Base-by-base conservation (phyloP, 108 stramenopile genomes). In the Stephanodiscus triporus region DNA sequence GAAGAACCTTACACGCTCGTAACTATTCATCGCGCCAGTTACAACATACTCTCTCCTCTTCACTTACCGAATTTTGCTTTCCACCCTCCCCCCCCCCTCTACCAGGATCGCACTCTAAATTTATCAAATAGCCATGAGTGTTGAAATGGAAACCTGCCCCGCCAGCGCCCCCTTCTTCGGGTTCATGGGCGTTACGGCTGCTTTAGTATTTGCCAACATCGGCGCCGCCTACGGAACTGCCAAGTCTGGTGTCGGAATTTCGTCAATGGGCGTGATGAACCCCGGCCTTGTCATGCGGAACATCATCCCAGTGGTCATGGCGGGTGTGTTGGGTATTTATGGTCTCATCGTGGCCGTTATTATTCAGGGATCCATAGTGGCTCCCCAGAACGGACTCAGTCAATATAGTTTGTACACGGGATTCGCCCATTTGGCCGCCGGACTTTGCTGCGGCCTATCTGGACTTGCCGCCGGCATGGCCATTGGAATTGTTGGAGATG, bases 261-360 rank as follows among this genome's bases (percentile, higher is more conserved):
- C 96, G 9, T 96, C 95, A 59, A 99, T 98, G 98, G 99, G 99
- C 72, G 97, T 99, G 9, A 97, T 97, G 95, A 96, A 98, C 87
- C 98, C 99, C 37, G 96, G 94, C 45, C 82, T 96, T 17, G 98
- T 99, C 20, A 99, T 99, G 98, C 83, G 95, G 55, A 99, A 99
- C 89, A 96, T 99, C 72, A 98, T 99, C 85, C 99, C 99, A 63
- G 97, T 99, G 40, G 97, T 99, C 79, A 98, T 99, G 98, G 99
- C 99, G 72, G 99, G 99, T 87, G 97, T 99, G 58, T 87, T 99
- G 69, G 98, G 99, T 73, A 99, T 99, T 76, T 99, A 99, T 88
- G 99, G 99, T 57, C 91, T 99, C 42, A 99, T 99, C 75, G 98
- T 99, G 34, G 97, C 97, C 38, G 99, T 98, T 30, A 98, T 99